Percentiles rank a stretch among this genome's conserved stretches.
These are phyloP conservation scores for Cicer pinnatifidum DNA, from an alignment of 306 rosid genomes.

Conservation along the genomic window DNA sequence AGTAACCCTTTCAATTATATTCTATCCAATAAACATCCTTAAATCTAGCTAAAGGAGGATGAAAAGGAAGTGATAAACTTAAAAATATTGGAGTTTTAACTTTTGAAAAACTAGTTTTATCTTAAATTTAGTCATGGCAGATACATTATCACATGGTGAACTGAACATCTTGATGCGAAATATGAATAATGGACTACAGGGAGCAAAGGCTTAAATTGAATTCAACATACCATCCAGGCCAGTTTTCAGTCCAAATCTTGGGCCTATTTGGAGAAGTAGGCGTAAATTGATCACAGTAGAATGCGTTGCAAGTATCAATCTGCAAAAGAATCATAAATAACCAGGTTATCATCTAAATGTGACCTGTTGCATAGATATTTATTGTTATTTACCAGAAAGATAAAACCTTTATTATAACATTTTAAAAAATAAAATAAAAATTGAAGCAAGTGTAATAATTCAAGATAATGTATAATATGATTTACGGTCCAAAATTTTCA, in stretches of 20 bases:
- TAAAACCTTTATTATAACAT: background rate
- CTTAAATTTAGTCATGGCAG: slow-evolving; percentile 1
- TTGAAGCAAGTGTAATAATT: slow-evolving; percentile 16
- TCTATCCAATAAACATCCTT: background rate
- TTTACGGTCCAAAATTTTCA: background rate
- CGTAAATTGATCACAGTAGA: slow-evolving; percentile 86
- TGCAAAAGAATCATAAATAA: slow-evolving; percentile 52
- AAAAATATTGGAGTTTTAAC: slow-evolving; percentile 6
- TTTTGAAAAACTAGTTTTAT: background rate
- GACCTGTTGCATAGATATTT: slow-evolving; percentile 25
- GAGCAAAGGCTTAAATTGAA: slow-evolving; percentile 28
- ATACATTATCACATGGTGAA: slow-evolving; percentile 26
- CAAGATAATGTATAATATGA: background rate
- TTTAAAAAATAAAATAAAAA: background rate
- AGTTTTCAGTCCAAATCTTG: slow-evolving; percentile 95
- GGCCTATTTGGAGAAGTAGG: slow-evolving; percentile 88
- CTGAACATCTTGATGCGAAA: slow-evolving; percentile 15
- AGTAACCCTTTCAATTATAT: slow-evolving; percentile 1
- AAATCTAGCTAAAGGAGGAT: slow-evolving; percentile 11
- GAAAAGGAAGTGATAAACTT: background rate
- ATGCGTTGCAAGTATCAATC: slow-evolving; percentile 92
- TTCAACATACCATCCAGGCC: slow-evolving; percentile 91
- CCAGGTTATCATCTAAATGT: slow-evolving; percentile 34
- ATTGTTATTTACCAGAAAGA: slow-evolving; percentile 10
- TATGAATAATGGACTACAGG: slow-evolving; percentile 32